Conservation (phyloP, 208 protist species). For the Herpetomonas tarakana region DNA sequence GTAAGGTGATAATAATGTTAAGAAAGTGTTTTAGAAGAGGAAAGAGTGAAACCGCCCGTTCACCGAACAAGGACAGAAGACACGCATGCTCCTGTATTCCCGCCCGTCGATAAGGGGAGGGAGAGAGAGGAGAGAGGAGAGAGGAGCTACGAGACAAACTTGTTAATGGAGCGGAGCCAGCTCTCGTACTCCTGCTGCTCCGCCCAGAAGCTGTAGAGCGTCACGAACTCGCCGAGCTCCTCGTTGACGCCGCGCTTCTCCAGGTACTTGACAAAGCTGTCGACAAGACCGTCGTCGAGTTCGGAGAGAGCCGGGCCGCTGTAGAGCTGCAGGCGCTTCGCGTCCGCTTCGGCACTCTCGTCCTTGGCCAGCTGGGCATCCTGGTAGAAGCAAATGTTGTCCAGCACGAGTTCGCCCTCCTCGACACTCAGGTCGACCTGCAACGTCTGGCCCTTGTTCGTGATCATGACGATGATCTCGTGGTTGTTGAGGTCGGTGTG, state of each 20-base stretch:
- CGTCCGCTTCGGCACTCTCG: constrained; percentile 43
- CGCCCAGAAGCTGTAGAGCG: constrained; percentile 78
- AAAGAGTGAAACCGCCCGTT: too few species aligned
- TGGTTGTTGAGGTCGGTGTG: constrained; percentile 41
- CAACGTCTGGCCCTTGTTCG: constrained; percentile 48
- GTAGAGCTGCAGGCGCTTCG: constrained; percentile 61
- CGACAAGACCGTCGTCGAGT: constrained; percentile 72
- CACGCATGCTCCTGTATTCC: too few species aligned
- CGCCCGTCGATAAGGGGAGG: too few species aligned
- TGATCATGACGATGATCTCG: constrained; percentile 66
- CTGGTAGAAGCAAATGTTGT: constrained; percentile 66
- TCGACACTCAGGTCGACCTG: constrained; percentile 68
- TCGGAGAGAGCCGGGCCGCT: constrained; percentile 69
- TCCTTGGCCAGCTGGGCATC: constrained; percentile 60
- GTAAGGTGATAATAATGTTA: too few species aligned
- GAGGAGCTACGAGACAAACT: constrained; percentile 79
- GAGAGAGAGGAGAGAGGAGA: too few species aligned
- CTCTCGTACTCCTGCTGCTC: constrained; percentile 92
- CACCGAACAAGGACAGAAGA: too few species aligned
- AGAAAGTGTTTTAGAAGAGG: too few species aligned
- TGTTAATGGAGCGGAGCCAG: constrained; percentile 77
- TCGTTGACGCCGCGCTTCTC: constrained; percentile 83
- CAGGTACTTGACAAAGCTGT: constrained; percentile 75
- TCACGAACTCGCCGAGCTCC: constrained; percentile 74
- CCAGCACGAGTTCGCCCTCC: constrained; percentile 81